These are phyloP conservation scores for Actinidia chinensis DNA, from an alignment of 179 eudicot genomes.

Conservation along the genomic window DNA sequence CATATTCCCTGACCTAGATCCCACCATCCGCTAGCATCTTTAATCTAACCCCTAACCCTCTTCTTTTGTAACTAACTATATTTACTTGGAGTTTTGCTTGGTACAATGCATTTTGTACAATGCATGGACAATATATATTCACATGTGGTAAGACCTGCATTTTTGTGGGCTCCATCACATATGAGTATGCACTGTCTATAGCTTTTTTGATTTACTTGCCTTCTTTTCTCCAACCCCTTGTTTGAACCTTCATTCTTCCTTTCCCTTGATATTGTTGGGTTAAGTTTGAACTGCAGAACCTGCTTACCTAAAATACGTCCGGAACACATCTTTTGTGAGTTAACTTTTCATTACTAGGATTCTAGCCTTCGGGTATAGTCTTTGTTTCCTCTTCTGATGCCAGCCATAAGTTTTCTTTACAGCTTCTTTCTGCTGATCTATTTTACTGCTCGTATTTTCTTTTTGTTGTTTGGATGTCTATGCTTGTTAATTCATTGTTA, in stretches of 20 bases:
- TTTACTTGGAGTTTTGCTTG: no score
- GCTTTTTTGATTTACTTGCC: not conserved
- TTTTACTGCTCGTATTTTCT: not conserved
- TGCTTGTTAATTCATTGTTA: not conserved
- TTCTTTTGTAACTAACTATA: no score
- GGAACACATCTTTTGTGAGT: not conserved
- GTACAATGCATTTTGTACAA: no score
- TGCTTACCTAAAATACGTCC: not conserved
- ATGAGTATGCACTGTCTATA: no score
- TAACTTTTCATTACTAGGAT: not conserved
- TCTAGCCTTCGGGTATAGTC: not conserved
- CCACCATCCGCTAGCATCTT: no score
- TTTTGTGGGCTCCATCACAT: no score
- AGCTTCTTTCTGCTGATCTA: not conserved
- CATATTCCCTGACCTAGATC: no score
- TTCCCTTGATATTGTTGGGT: not conserved
- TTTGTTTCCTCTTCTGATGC: no score
- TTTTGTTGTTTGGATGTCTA: not conserved
- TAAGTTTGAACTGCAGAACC: not conserved
- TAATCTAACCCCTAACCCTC: no score
- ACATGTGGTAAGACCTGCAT: no score
- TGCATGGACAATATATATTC: no score
- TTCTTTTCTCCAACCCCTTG: not conserved
- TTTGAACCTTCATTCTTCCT: not conserved
- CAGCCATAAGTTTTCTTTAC: no score